Percentiles rank a stretch among this genome's conserved stretches.
Conservation (phyloP, 768 basidiomycete species). For the Cyclocybe aegerita region DNA sequence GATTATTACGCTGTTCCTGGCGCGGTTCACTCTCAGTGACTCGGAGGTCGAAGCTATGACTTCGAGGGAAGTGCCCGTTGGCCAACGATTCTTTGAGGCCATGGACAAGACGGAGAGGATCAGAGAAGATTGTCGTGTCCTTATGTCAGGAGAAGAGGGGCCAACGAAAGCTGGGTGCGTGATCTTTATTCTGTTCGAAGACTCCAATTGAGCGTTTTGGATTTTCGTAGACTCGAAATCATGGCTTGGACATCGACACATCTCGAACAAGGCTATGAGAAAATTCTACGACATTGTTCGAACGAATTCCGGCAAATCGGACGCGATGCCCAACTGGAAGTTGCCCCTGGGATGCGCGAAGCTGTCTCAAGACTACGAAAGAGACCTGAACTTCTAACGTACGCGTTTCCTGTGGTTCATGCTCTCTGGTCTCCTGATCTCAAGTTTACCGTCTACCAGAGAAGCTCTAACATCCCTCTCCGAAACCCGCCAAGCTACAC, state of each 20-base stretch:
- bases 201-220: background rate
- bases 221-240: constrained; percentile 70
- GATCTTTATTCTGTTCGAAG: background rate
- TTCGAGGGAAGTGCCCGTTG: constrained; percentile 77
- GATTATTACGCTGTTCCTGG: constrained; percentile 78
- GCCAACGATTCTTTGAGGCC: constrained; percentile 72
- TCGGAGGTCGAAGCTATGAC: constrained; percentile 73
- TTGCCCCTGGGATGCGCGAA: constrained; percentile 63
- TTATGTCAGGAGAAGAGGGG: constrained; percentile 84
- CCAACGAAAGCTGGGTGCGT: constrained; percentile 74
- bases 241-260: constrained; percentile 79
- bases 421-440: background rate
- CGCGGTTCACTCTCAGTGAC: constrained; percentile 80
- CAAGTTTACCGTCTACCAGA: constrained; percentile 18
- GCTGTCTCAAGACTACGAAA: constrained; percentile 71
- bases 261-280: constrained; percentile 88
- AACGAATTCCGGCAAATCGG: constrained; percentile 84
- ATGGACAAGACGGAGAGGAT: constrained; percentile 88
- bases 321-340: constrained; percentile 72
- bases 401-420: constrained; percentile 17
- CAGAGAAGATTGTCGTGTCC: constrained; percentile 77
- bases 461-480: constrained; percentile 79
- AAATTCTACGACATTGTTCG: constrained; percentile 81
- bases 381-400: constrained; percentile 80
- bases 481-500: constrained; percentile 76